Evolutionary conservation across 2,329 filamentous ascomycete species (phyloP), one percentile per base, ranked within the genome.

Genomic region (Cercospora berteroae): DNA sequence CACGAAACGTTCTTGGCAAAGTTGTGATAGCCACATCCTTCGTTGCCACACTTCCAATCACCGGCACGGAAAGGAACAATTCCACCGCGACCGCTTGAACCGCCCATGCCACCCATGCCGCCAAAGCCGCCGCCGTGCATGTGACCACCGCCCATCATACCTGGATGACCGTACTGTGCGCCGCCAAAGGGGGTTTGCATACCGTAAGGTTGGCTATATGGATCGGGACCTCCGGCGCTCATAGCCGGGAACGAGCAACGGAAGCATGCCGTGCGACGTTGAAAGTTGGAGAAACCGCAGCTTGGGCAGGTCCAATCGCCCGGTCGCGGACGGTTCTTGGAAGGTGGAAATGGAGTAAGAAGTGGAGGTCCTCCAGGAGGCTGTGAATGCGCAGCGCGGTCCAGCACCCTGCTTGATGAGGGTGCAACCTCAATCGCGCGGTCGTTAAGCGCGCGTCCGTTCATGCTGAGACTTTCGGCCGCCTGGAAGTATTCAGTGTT

Each of bases 1-100:
- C 95, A 99, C 81, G 93, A 96, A 66, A 98, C 94, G 76, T 99
- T 99, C 87, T 99, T 99, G 69, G 95, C 95, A 78, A 99, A 99
- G 83, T 99, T 99, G 84, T 99, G 95, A 81, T 99, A 99, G 67
- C 92, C 93, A 79, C 95, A 99, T 42, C 94, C 93, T 77, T 99
- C 95, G 72, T 95, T 95, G 65, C 95, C 95, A 77, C 95, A 99
- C 81, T 97, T 97, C 95, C 95, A 99, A 78, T 99, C 95, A 77
- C 95, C 95, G 64, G 95, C 95, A 77, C 95, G 91, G 90, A 99
- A 99, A 16, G 95, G 95, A 52, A 99, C 95, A 33, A 76, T 90
- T 70, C 92, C 85, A 55, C 84, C 91, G 70, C 78, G 77, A 58
- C 77, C 75, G 63, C 91, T 90, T 12, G 74, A 74, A 85, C 93